Percentiles rank a stretch among this genome's conserved stretches.
These are phyloP conservation scores for Penicillium aurantiogriseum DNA, from an alignment of 2,329 filamentous ascomycete species.

Conservation along the genomic window DNA sequence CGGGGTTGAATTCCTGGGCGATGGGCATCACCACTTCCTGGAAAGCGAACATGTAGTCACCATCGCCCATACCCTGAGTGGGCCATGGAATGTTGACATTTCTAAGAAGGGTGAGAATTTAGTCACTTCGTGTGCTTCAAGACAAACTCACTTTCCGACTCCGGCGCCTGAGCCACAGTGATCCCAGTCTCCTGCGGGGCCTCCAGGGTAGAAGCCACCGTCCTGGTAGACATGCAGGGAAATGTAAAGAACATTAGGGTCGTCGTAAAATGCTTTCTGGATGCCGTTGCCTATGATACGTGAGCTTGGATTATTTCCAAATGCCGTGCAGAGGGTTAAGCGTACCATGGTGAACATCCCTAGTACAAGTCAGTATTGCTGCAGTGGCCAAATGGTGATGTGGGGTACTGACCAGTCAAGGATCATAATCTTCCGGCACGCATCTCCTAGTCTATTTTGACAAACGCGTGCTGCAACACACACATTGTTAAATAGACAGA, in stretches of 20 bases:
- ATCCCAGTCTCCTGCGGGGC: slow-evolving; percentile 57
- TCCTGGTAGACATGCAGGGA: slow-evolving; percentile 87
- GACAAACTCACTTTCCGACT: slow-evolving; percentile 50
- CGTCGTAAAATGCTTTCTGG: slow-evolving; percentile 92
- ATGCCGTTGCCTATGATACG: slow-evolving; percentile 73
- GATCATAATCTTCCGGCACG: slow-evolving; percentile 85
- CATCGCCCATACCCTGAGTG: slow-evolving; percentile 79
- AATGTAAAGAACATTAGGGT: slow-evolving; percentile 93
- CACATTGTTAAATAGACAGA: slow-evolving; percentile 98
- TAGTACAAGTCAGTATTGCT: slow-evolving; percentile 29
- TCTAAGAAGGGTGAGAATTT: slow-evolving; percentile 31
- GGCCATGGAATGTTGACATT: slow-evolving; percentile 71
- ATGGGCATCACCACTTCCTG: slow-evolving; percentile 97
- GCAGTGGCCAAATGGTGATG: not conserved
- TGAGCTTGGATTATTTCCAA: slow-evolving; percentile 23
- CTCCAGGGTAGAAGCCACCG: slow-evolving; percentile 78
- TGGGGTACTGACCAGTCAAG: slow-evolving; percentile 78
- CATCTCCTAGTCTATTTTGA: slow-evolving; percentile 73
- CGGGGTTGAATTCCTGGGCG: slow-evolving; percentile 86
- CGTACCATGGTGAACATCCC: slow-evolving; percentile 66
- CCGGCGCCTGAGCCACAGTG: slow-evolving; percentile 60
- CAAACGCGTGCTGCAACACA: slow-evolving; percentile 88
- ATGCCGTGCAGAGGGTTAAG: not conserved
- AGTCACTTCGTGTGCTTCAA: not conserved
- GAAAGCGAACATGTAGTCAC: slow-evolving; percentile 94